Conservation (phyloP, 257 asterid genomes). For the Primulina tabacum region DNA sequence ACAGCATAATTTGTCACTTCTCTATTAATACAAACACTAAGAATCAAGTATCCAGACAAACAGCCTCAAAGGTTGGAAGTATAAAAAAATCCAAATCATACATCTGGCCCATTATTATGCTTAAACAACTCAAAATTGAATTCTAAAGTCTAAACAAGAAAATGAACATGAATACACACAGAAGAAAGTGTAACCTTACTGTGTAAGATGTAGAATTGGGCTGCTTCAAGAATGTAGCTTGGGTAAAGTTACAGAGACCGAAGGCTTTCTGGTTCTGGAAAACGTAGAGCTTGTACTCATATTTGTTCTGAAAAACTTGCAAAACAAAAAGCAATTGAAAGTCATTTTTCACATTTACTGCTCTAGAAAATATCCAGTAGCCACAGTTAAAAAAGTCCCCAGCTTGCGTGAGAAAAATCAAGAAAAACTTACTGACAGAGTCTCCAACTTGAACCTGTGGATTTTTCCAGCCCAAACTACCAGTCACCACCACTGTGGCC, state of each 20-base stretch:
- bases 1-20: not conserved
- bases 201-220: slow-evolving; percentile 64
- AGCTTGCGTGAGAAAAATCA: not conserved
- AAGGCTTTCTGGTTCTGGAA: slow-evolving; percentile 76
- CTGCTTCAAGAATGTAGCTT: slow-evolving; percentile 73
- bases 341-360: not conserved
- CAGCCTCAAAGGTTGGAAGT: too few relatives aligned
- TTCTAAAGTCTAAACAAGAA: slow-evolving; percentile 5
- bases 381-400: not conserved
- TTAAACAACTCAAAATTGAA: not conserved
- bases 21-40: not conserved
- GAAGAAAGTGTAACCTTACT: slow-evolving; percentile 33
- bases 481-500: slow-evolving; percentile 73
- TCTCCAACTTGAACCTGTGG: slow-evolving; percentile 74
- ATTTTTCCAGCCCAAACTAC: slow-evolving; percentile 71
- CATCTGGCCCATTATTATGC: too few relatives aligned
- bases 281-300: slow-evolving; percentile 71
- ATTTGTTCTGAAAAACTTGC: slow-evolving; percentile 75
- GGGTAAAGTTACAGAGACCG: slow-evolving; percentile 69
- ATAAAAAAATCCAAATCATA: not conserved
- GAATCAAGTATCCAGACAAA: too few relatives aligned
- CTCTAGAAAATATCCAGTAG: not conserved
- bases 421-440: slow-evolving; percentile 62
- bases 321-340: slow-evolving; percentile 18
- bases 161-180: not conserved